Conservation (phyloP, 139 green algal species). For the Chlamydomonas asymmetrica region DNA sequence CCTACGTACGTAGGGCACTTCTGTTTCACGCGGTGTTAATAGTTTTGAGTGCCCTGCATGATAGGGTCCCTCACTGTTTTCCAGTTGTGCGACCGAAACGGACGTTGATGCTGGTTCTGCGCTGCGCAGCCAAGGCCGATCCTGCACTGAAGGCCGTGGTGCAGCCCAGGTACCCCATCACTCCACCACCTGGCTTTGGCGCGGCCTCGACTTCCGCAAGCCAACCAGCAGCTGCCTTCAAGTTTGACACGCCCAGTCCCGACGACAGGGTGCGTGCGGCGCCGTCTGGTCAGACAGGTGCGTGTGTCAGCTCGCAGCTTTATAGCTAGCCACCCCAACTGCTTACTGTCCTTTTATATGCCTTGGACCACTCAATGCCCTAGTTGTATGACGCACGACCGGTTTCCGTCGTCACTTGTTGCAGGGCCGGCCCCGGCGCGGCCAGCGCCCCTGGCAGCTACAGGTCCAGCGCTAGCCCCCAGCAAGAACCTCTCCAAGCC, state of each 20-base stretch:
- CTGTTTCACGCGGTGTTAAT: not conserved
- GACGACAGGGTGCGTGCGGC: conserved; percentile 60
- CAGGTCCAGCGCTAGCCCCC: too few relatives aligned
- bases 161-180: conserved; percentile 18
- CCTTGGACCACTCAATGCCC: not conserved
- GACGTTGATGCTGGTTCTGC: too few relatives aligned
- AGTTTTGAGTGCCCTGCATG: not conserved
- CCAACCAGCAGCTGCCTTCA: conserved; percentile 33
- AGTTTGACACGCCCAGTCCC: conserved; percentile 69
- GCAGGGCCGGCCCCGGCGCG: conserved; percentile 1
- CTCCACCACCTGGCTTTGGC: conserved; percentile 21
- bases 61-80: not conserved
- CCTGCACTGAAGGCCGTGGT: conserved; percentile 21
- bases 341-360: not conserved
- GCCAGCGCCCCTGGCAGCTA: too few relatives aligned
- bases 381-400: too few relatives aligned
- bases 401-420: not conserved
- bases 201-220: not conserved
- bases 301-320: not conserved
- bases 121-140: conserved; percentile 27
- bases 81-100: not conserved
- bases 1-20: not conserved
- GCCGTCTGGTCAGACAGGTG: conserved; percentile 11
- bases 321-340: not conserved
- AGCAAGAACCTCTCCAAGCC: conserved; percentile 2